Percentiles rank a stretch among this genome's conserved stretches.
Conservation (phyloP, 108 stramenopile genomes). For the Mediolabrus comicus region DNA sequence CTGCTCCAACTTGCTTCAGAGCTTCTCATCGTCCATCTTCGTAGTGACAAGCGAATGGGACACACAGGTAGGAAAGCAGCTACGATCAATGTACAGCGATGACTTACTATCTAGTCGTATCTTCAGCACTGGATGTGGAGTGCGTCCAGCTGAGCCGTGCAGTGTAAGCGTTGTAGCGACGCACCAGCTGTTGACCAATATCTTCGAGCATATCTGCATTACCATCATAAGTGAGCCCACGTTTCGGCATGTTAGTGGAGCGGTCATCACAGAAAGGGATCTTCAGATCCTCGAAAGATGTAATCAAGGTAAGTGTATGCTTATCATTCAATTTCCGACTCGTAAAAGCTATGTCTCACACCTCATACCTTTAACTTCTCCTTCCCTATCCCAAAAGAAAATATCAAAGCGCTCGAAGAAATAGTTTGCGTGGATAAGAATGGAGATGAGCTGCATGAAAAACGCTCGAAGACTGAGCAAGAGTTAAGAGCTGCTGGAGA, state of each 20-base stretch:
- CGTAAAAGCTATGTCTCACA: no score
- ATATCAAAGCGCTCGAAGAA: conserved; percentile 45
- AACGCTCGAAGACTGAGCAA: conserved; percentile 20
- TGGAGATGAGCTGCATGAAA: conserved; percentile 32
- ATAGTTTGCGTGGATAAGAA: conserved; percentile 43
- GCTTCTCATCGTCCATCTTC: conserved; percentile 50
- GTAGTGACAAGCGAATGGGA: conserved; percentile 51
- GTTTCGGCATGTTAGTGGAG: conserved; percentile 37
- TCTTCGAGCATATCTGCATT: conserved; percentile 48
- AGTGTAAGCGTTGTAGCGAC: conserved; percentile 48
- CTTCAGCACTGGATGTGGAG: conserved; percentile 49
- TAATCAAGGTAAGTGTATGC: conserved; percentile 28
- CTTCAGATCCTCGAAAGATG: conserved; percentile 43
- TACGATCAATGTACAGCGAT: conserved; percentile 47
- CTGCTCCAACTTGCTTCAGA: conserved; percentile 44
- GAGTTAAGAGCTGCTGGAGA: conserved; percentile 46
- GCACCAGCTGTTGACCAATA: conserved; percentile 50
- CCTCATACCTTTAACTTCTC: background rate
- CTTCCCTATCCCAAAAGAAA: background rate
- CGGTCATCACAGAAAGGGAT: conserved; percentile 39
- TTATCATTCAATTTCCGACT: no score
- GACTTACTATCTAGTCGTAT: conserved; percentile 41
- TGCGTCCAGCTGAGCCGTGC: conserved; percentile 55
- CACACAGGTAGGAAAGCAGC: conserved; percentile 52
- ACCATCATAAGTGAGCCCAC: conserved; percentile 40